A percentile compares a stretch with the other conserved stretches of the same genome.
phyloP scores from a whole-genome alignment of 805 yeast genomes.

The Lipomyces orientalis region DNA sequence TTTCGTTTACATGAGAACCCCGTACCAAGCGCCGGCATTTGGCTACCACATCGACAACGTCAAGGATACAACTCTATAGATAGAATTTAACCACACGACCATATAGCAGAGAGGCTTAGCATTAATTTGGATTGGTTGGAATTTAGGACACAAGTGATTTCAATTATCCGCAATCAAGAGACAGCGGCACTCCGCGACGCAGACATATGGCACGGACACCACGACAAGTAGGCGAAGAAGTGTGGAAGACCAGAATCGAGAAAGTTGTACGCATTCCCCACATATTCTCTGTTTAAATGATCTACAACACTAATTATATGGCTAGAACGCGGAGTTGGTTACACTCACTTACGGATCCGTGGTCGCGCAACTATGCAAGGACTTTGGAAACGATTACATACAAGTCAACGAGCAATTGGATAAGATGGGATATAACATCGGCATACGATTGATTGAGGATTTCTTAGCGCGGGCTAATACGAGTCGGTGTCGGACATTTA shows the following conservation, averaged over 20 bases:
- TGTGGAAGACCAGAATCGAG: slow-evolving; percentile 87
- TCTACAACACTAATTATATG: slow-evolving; percentile 3
- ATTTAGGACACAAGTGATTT: background rate
- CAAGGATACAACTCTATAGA: background rate
- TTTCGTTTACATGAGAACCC: background rate
- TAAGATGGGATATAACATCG: slow-evolving; percentile 94
- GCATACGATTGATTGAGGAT: slow-evolving; percentile 88
- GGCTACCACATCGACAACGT: background rate
- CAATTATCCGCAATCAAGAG: background rate
- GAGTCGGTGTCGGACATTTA: slow-evolving; percentile 77
- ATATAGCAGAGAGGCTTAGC: background rate
- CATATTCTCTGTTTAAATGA: background rate
- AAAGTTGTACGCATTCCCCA: slow-evolving; percentile 64
- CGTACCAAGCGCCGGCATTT: background rate
- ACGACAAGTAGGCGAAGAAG: slow-evolving; percentile 75
- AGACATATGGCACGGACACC: slow-evolving; percentile 44
- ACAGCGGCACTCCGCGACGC: background rate
- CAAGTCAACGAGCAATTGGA: slow-evolving; percentile 85
- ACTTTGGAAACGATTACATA: slow-evolving; percentile 72
- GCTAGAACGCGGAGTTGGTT: slow-evolving; percentile 84
- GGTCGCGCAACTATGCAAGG: slow-evolving; percentile 88
- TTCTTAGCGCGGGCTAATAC: slow-evolving; percentile 87
- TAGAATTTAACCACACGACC: background rate
- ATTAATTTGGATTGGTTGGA: background rate
- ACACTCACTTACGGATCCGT: slow-evolving; percentile 95